Conservation (phyloP, 192 early-diverging fungal genomes). For the Funneliformis geosporum region DNA sequence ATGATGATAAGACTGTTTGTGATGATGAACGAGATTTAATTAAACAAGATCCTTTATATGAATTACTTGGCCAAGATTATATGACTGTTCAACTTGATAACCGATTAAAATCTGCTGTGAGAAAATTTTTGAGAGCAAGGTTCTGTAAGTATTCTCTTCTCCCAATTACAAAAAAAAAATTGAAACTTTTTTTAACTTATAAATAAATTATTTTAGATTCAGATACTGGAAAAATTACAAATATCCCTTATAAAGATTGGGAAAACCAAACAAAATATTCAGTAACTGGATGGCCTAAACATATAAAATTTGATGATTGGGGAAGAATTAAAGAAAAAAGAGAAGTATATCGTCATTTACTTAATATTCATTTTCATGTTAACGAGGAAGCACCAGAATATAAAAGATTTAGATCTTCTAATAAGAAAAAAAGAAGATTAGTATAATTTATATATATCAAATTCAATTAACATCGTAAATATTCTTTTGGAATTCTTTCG, state of each 20-base stretch:
- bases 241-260: background rate
- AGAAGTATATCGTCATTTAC: background rate
- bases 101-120: background rate
- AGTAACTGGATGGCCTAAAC: background rate
- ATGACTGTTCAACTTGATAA: background rate
- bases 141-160: background rate
- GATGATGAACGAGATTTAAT: background rate
- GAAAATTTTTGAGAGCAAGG: background rate
- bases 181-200: background rate
- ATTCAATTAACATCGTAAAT: too few species aligned
- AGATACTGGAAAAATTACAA: background rate
- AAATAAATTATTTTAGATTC: background rate
- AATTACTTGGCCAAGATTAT: background rate
- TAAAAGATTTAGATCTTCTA: background rate
- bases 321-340: background rate
- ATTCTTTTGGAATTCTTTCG: too few species aligned
- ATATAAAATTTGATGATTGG: background rate
- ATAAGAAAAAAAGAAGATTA: background rate
- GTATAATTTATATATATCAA: background rate
- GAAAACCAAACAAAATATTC: background rate
- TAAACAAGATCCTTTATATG: background rate
- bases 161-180: background rate
- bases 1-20: background rate
- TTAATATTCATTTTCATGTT: background rate
- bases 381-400: background rate